phyloP scores from a whole-genome alignment of 768 basidiomycete genomes.

The Agrocybe praecox region DNA sequence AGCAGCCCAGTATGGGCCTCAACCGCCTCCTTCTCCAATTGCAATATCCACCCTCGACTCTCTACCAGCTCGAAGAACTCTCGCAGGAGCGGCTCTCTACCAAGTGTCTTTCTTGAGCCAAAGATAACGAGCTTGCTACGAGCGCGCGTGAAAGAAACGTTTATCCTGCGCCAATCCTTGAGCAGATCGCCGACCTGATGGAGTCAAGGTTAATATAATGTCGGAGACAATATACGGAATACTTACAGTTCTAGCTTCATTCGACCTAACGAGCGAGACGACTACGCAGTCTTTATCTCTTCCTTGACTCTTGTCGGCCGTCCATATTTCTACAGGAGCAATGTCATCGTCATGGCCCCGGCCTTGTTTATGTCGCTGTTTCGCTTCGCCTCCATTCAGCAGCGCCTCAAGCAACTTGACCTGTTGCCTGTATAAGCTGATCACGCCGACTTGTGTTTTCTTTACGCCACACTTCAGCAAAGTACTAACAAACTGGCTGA shows the following conservation, averaged over 20 bases:
- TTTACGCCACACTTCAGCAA: slow-evolving; percentile 66
- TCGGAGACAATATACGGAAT: neutral
- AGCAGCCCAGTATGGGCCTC: slow-evolving; percentile 44
- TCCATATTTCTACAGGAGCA: slow-evolving; percentile 71
- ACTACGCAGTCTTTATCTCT: slow-evolving; percentile 95
- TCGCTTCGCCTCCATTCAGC: slow-evolving; percentile 28
- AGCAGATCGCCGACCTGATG: slow-evolving; percentile 86
- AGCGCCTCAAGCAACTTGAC: slow-evolving; percentile 83
- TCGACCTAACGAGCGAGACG: slow-evolving; percentile 91
- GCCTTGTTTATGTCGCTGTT: slow-evolving; percentile 38
- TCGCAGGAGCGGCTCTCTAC: slow-evolving; percentile 56
- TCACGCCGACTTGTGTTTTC: slow-evolving; percentile 78
- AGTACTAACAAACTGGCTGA: slow-evolving; percentile 67
- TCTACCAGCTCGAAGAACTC: slow-evolving; percentile 84
- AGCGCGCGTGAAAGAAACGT: slow-evolving; percentile 95
- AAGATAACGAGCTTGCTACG: slow-evolving; percentile 89
- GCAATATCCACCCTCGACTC: slow-evolving; percentile 67
- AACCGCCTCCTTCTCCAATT: slow-evolving; percentile 38
- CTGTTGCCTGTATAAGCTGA: slow-evolving; percentile 94
- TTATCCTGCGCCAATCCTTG: slow-evolving; percentile 95
- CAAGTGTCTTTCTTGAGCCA: slow-evolving; percentile 82
- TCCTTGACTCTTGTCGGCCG: slow-evolving; percentile 93
- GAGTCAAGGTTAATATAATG: neutral
- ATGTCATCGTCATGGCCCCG: neutral
- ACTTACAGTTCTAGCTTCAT: slow-evolving; percentile 73